Base-by-base conservation (phyloP, 2,329 filamentous ascomycete species). In the Aspergillus ustus region DNA sequence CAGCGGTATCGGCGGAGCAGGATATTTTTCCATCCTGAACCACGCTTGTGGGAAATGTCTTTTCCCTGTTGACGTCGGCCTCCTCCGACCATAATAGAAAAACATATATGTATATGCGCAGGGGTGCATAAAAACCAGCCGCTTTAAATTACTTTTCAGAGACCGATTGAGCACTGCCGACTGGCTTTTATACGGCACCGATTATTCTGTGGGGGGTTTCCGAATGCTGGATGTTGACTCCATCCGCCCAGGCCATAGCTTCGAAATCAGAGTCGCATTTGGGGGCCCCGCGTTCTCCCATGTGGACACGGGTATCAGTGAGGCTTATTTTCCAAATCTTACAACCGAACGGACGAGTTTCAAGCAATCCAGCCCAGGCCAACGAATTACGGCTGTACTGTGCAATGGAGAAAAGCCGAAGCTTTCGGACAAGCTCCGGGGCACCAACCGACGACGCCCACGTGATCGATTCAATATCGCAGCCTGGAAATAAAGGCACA, bases 1-100 rank as follows among this genome's bases (percentile, higher is more conserved):
- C 7, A 43, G 52, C 52, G 52, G 52, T 43, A 46, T 54, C 52
- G 52, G 52, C 44, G 22, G 17, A 22, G 34, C 40, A 40, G 37
- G 50, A 31, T 20, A 20, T 29, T 25, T 28, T 28, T 37, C 15
- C 31, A 52, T 46, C 31, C 25, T 25, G 25, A 25, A 4, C 25
- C 25, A 25, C 25, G 9, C 29, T 15, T 29, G 22, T 9, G 34
- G 52, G 52, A 31, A 54, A 54, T 46, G 29, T 46, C 9, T 31
- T 54, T 54, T 45, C 25, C 52, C 52, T 46, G 15, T 31, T 51
- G 17, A 46, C 25, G 40, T 54, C 28, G 11, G 52, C 20, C 52
- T 17, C 37, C 52, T 31, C 52, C 52, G 9, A n/a, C 7, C 13
- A 20, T 17, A 2, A 51, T 51, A n/a, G n/a, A 51, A 13, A 15